These are phyloP conservation scores for Alternaria ventricosa DNA, from an alignment of 2,329 filamentous ascomycete species.

Conservation along the genomic window DNA sequence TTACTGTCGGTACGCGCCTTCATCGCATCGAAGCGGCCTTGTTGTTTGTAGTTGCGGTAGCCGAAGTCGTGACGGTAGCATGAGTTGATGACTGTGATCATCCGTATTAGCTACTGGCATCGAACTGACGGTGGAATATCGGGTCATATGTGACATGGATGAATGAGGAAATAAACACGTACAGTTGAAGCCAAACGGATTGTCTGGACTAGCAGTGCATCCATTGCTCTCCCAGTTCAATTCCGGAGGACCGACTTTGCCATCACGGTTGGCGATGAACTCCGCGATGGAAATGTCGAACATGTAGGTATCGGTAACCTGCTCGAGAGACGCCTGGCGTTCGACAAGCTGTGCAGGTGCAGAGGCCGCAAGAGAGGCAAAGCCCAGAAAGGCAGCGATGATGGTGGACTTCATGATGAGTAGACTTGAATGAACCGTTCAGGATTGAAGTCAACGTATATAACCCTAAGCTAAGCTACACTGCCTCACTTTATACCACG, in stretches of 20 bases:
- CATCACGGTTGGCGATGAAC: conserved; percentile 54
- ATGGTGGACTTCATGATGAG: background rate
- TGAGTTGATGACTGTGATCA: conserved; percentile 23
- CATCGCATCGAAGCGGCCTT: conserved; percentile 53
- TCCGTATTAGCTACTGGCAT: background rate
- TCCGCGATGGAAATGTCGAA: conserved; percentile 53
- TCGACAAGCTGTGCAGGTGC: background rate
- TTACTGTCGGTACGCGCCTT: conserved; percentile 54
- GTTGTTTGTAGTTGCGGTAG: conserved; percentile 58
- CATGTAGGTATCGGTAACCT: conserved; percentile 55
- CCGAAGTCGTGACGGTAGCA: conserved; percentile 64
- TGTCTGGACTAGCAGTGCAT: conserved; percentile 43
- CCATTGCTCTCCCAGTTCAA: conserved; percentile 48
- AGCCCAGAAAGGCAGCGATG: background rate
- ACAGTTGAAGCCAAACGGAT: conserved; percentile 44
- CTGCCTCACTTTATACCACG: background rate
- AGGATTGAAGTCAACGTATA: background rate
- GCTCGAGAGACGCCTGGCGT: background rate
- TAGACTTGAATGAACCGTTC: background rate
- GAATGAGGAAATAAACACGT: background rate
- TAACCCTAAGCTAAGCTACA: background rate
- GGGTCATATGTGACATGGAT: too few species aligned
- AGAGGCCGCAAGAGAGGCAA: background rate
- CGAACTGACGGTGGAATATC: too few species aligned
- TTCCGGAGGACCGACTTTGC: conserved; percentile 46